Conservation (phyloP, 2,329 filamentous ascomycete species). For the Microdochium paspali region DNA sequence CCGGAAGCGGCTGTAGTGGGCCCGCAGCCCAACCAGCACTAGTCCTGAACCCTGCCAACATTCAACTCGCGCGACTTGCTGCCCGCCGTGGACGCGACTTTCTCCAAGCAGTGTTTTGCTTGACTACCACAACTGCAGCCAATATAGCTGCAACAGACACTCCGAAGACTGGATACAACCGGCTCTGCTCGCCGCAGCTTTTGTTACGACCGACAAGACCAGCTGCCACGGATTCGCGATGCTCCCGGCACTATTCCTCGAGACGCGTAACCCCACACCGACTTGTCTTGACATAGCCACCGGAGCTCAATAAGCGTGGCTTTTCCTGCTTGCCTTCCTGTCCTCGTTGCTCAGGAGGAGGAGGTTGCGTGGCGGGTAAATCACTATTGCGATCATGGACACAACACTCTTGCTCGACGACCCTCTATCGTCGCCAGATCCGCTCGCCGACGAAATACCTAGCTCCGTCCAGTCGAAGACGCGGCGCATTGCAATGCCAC, state of each 20-base stretch:
- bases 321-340: not conserved
- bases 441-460: constrained; percentile 17
- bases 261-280: not conserved
- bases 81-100: not conserved
- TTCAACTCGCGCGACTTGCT: not conserved
- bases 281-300: not conserved
- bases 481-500: constrained; percentile 13
- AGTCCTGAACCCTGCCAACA: not conserved
- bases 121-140: too few species aligned
- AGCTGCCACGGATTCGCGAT: not conserved
- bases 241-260: not conserved
- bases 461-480: constrained; percentile 13
- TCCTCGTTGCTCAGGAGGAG: not conserved
- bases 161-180: not conserved
- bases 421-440: constrained; percentile 22
- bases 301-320: not conserved
- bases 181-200: not conserved
- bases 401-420: constrained; percentile 5
- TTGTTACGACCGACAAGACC: not conserved
- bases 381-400: not conserved
- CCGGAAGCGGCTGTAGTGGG: not conserved
- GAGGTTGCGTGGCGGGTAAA: not conserved
- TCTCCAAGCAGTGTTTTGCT: too few species aligned
- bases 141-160: not conserved
- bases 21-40: not conserved